Evolutionary conservation across 345 rosid species (phyloP).

Genomic region (Salix viminalis): DNA sequence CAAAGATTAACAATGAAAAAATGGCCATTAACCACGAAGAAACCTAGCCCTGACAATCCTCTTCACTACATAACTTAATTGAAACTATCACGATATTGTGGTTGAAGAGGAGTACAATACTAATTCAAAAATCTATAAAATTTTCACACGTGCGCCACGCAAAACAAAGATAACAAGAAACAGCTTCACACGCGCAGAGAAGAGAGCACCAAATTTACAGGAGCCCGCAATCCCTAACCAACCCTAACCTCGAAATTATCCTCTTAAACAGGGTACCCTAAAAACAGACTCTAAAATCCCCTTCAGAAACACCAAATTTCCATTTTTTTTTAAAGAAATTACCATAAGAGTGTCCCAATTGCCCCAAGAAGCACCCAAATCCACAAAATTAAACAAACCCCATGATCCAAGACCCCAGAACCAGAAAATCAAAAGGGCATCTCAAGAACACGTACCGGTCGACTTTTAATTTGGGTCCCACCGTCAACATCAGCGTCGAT

Average conservation of each 20-base stretch:
- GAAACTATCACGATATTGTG: not conserved
- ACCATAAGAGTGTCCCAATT: not conserved
- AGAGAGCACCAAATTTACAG: constrained; percentile 1
- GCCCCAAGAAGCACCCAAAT: constrained; percentile 18
- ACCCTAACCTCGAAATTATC: not conserved
- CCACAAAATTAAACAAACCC: constrained; percentile 12
- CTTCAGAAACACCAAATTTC: not conserved
- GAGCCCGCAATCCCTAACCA: constrained; percentile 5
- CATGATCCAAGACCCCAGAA: constrained; percentile 8
- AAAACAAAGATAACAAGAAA: not conserved
- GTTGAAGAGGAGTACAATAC: not conserved
- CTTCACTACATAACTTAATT: not conserved
- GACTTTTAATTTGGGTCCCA: constrained; percentile 16
- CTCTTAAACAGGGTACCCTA: not conserved
- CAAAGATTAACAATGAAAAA: not conserved
- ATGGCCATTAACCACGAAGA: not conserved
- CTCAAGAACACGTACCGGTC: constrained; percentile 37
- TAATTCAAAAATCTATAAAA: not conserved
- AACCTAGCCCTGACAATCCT: not conserved
- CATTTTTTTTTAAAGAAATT: not conserved
- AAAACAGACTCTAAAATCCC: not conserved
- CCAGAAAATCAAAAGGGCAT: constrained; percentile 17
- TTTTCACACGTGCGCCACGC: not conserved
- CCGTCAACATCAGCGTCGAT: constrained; percentile 2
- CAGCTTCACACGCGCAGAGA: not conserved